phyloP scores from a whole-genome alignment of 2,329 filamentous ascomycete species.

The Sphaerulina populicola region DNA sequence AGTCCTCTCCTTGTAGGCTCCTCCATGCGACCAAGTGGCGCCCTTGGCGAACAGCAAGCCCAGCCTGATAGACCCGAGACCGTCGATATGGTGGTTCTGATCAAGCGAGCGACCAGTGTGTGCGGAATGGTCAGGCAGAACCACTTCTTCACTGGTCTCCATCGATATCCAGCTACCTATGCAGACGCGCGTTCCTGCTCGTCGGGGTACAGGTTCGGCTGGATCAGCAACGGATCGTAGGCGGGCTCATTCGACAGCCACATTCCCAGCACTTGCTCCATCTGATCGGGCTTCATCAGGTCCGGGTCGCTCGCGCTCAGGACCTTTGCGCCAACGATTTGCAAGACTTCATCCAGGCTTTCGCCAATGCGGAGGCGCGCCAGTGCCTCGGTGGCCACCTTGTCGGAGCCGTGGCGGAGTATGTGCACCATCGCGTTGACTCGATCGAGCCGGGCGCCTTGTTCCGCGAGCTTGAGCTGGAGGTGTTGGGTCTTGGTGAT shows the following conservation, averaged over 20 bases:
- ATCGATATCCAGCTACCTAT: neutral
- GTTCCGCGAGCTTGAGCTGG: conserved; percentile 14
- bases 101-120: too few species aligned
- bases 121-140: neutral
- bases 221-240: neutral
- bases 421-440: conserved; percentile 13
- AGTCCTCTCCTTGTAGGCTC: too few species aligned
- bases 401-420: conserved; percentile 18
- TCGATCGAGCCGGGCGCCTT: conserved; percentile 12
- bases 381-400: conserved; percentile 18
- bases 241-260: neutral
- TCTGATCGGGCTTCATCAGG: neutral
- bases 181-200: neutral
- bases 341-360: conserved; percentile 8
- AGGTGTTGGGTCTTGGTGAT: conserved; percentile 22
- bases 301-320: neutral
- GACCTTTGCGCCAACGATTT: neutral
- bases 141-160: neutral
- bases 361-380: conserved; percentile 22
- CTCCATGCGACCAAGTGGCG: too few species aligned
- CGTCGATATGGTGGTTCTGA: too few species aligned
- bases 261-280: neutral
- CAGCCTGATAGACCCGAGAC: too few species aligned
- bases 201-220: neutral
- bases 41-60: too few species aligned